Conservation (phyloP, 2,329 filamentous ascomycete genomes). For the Alternaria arbusti region DNA sequence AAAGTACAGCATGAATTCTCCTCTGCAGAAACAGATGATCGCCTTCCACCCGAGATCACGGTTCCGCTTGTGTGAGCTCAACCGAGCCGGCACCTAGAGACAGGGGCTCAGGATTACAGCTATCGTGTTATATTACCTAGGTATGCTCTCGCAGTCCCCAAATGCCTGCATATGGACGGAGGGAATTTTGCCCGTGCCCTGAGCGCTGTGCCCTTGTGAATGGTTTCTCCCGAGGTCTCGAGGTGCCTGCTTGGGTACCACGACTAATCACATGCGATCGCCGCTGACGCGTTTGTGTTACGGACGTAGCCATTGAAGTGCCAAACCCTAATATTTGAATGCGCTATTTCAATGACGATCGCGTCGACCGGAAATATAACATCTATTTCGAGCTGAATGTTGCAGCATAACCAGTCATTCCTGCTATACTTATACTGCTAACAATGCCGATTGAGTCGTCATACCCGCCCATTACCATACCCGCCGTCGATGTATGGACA, state of each 20-base stretch:
- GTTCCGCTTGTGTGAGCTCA: background rate
- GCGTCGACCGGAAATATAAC: background rate
- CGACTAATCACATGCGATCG: background rate
- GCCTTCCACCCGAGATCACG: background rate
- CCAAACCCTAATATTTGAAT: background rate
- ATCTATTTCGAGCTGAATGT: background rate
- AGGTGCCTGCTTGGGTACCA: background rate
- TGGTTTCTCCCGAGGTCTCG: background rate
- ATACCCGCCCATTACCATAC: background rate
- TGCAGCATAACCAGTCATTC: background rate
- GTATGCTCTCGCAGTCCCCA: background rate
- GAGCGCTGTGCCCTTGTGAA: background rate
- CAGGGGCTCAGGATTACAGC: background rate
- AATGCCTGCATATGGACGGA: background rate
- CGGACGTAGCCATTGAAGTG: background rate
- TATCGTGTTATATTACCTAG: too few species aligned
- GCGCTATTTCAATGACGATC: background rate
- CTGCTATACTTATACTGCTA: background rate
- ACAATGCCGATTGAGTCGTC: background rate
- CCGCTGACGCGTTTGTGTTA: background rate
- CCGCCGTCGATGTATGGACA: background rate
- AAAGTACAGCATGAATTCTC: background rate
- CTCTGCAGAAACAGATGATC: background rate
- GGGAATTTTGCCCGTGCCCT: background rate
- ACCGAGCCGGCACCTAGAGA: background rate